These are phyloP conservation scores for Penicillium coprophilum DNA, from an alignment of 495 filamentous ascomycete species.

Conservation along the genomic window DNA sequence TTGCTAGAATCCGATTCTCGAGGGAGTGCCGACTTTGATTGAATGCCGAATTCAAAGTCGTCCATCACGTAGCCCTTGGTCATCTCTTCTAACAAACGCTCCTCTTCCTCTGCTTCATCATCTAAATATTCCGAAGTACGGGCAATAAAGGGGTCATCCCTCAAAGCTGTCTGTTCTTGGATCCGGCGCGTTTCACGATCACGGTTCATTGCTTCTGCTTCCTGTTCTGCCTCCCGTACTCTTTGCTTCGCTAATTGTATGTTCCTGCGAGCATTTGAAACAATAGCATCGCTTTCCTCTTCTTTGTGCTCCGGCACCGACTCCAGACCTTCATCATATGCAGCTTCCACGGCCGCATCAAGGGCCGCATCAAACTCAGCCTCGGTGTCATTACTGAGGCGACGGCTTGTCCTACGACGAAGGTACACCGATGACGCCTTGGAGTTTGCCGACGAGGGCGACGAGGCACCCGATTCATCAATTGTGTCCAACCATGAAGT, in stretches of 20 bases:
- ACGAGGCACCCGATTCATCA: constrained; percentile 87
- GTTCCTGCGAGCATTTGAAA: constrained; percentile 62
- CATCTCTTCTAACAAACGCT: constrained; percentile 90
- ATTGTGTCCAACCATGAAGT: constrained; percentile 96
- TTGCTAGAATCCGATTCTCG: constrained; percentile 88
- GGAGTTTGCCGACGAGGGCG: constrained; percentile 77
- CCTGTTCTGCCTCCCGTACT: constrained; percentile 73
- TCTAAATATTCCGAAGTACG: constrained; percentile 53
- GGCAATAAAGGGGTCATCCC: constrained; percentile 32
- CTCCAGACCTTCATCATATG: constrained; percentile 91
- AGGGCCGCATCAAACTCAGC: constrained; percentile 94
- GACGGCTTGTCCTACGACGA: constrained; percentile 63
- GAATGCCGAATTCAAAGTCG: constrained; percentile 77
- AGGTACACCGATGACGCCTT: constrained; percentile 68
- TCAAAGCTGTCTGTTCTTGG: constrained; percentile 34
- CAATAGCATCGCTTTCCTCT: constrained; percentile 40
- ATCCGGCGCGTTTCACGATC: constrained; percentile 42
- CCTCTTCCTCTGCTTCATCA: constrained; percentile 87
- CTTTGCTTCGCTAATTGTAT: constrained; percentile 78
- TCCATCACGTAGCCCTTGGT: constrained; percentile 83
- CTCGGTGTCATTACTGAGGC: constrained; percentile 72
- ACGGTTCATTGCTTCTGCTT: constrained; percentile 63
- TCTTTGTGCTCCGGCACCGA: constrained; percentile 54
- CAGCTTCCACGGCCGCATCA: constrained; percentile 93
- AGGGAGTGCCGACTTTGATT: constrained; percentile 73